Evolutionary conservation across 768 basidiomycete genomes (phyloP), one percentile per base, ranked within the genome.

Genomic region (Asterophora lycoperdoides): DNA sequence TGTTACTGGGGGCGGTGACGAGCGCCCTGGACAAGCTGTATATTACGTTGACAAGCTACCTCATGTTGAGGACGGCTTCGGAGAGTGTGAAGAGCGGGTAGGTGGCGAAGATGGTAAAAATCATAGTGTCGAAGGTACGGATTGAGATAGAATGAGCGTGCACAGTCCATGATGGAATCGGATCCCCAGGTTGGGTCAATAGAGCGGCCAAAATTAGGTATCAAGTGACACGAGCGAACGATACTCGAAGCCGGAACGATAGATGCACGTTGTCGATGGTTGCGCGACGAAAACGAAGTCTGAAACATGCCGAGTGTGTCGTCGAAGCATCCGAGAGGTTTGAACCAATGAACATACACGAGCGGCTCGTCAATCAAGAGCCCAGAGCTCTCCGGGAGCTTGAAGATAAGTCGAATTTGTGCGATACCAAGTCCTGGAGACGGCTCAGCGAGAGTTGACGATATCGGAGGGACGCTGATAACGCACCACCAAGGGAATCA

Each of bases 71-170:
- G 29, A 17, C 36, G 28, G 20, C 38, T 50, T 9, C 13, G 28
- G 34, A 37, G 53, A 33, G 7, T 0, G 26, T 44, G 23, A 10
- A 50, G 43, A 10, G 11, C 42, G 3, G 26, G 49, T n/a, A 55
- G 44, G 46, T 58, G 59, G 20, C 53, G 56, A 19, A 68, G 50
- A 8, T 54, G 45, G 28, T 45, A 61, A 28, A 68, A 68, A 36
- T 65, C 61, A n/a, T 48, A 49, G 35, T 63, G 62, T 1, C 57
- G 55, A 29, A 68, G 55, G 56, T 68, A 68, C 2, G 61, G 60
- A 43, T 66, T 68, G 0, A 68, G 52, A 44, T 59, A 67, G 40
- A 68, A 66, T 11, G 54, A 39, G 1, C 36, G 6, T 1, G 56
- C 51, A 0, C 59, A 33, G 13, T 63, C 49, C 13, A 65, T 36